Evolutionary conservation across 441 rosid species (phyloP), one percentile per base, ranked within the genome.

Genomic region (Pelargonium myrrhifolium): DNA sequence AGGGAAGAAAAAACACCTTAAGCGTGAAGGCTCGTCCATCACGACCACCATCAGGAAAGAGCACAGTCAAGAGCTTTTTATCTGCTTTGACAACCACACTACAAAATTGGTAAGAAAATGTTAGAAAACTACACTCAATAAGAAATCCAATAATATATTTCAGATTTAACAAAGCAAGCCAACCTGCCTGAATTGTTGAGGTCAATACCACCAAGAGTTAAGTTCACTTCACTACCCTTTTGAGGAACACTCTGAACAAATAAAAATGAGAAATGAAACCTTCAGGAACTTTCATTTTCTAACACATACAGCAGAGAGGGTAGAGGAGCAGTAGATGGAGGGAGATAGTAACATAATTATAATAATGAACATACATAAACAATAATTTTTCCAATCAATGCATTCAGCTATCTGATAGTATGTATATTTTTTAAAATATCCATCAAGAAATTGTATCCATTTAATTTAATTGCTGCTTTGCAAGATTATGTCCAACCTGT

Each of bases 141-240:
- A 53, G 2, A 21, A 56, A 53, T n/a, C 6, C 18, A 53, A 15
- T 49, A 22, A 58, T 58, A 10, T 58, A 65, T 62, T 71, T 69
- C 51, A 71, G 75, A 71, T 71, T 66, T 31, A 68, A 72, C 37
- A 80, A 75, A 77, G 81, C 75, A 81, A 82, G 92, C 99, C 86
- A 82, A 95, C 99, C 99, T 95, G 97, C 99, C 99, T 92, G 98
- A 95, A 87, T 86, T 95, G 98, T 95, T 92, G 88, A 95, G 98
- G 79, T 95, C 98, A 83, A 95, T 92, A 72, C 99, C 99, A 66
- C 99, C 99, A 65, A 95, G 97, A 63, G 92, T 95, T 80, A 90
- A 83, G 83, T 95, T 92, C 65, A 86, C 92, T 85, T 95, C 99
- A 86, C 85, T 70, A 43, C 98, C 98, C 75, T 75, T 92, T 82